A percentile compares a stretch with the other conserved stretches of the same genome.
phyloP scores from a whole-genome alignment of 1,284 basidiomycete genomes.

The Sanghuangporus sanghuang region DNA sequence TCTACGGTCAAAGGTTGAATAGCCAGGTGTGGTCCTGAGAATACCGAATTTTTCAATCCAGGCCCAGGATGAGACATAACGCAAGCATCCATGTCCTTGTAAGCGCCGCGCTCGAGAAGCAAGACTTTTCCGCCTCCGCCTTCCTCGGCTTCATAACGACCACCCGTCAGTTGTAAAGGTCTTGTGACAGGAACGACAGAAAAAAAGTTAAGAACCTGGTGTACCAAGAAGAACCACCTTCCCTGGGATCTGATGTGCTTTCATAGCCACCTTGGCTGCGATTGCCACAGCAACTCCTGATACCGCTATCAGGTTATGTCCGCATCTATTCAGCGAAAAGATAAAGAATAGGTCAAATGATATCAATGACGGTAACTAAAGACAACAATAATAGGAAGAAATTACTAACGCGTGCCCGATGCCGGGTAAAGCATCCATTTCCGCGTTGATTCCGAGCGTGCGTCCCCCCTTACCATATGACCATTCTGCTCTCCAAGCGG shows the following conservation, averaged over 20 bases:
- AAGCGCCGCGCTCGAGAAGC: conserved; percentile 36
- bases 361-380: neutral
- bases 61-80: conserved; percentile 29
- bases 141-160: conserved; percentile 36
- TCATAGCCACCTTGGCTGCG: conserved; percentile 32
- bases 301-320: conserved; percentile 47
- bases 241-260: conserved; percentile 34
- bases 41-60: conserved; percentile 20
- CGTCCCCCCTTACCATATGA: conserved; percentile 21
- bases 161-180: neutral
- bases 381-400: neutral
- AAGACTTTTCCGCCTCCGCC: conserved; percentile 40
- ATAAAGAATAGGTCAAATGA: neutral
- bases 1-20: conserved; percentile 22
- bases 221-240: conserved; percentile 43
- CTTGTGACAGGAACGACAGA: neutral
- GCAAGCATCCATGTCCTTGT: conserved; percentile 37
- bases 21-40: conserved; percentile 26
- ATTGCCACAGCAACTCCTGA: conserved; percentile 39
- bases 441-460: conserved; percentile 31
- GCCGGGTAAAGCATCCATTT: conserved; percentile 36
- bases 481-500: conserved; percentile 38
- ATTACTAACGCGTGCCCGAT: conserved; percentile 34
- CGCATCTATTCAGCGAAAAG: conserved; percentile 26
- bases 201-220: conserved; percentile 25